Base-by-base conservation (phyloP, 2,329 filamentous ascomycete species). In the Sporothrix inflata region DNA sequence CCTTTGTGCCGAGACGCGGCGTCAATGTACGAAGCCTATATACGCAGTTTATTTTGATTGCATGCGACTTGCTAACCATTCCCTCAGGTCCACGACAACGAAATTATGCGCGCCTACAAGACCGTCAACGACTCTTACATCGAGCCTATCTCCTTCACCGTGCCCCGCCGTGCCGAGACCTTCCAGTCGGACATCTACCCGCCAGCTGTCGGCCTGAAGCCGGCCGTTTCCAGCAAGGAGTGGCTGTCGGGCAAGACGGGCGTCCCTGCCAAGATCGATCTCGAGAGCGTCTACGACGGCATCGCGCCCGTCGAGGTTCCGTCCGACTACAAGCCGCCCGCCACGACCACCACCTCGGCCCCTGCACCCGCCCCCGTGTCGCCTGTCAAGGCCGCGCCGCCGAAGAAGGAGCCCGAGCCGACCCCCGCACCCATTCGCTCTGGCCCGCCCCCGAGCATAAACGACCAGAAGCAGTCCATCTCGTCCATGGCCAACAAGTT, bases 151-250 rank as follows among this genome's bases (percentile, higher is more conserved):
- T 97, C 96, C 1, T 99, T 99, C 84, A 97, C 97, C 71, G 96
- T 98, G 1, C 96, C 96, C 66, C 90, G 96, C 75, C 90, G 96
- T 75, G 93, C 96, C 71, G 94, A 98, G 82, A 94, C 92, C 69
- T 98, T 98, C 89, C 95, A 98, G 83, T 93, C 94, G 74, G 96
- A 99, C 79, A 98, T 99, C 78, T 99, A 93, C 82, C 96, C 95
- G 55, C 95, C 96, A 12, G 91, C 94, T 14, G 86, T 86, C 71
- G 95, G 96, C 74, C 81, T 88, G 70, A 97, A 94, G 82, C 89
- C 96, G 67, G 94, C 92, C 73, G 88, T 97, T 79, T 92, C 90
- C 71, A 88, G 92, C 53, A 83, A 87, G 61, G 94, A 98, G 76
- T 99, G 94, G 94, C 86, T 97, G 70, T 86, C 87, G 16, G 96